Percentiles rank a stretch among this genome's conserved stretches.
Evolutionary conservation across 2,329 filamentous ascomycete species (phyloP).

Genomic region (Ophiostoma triangulosporum): DNA sequence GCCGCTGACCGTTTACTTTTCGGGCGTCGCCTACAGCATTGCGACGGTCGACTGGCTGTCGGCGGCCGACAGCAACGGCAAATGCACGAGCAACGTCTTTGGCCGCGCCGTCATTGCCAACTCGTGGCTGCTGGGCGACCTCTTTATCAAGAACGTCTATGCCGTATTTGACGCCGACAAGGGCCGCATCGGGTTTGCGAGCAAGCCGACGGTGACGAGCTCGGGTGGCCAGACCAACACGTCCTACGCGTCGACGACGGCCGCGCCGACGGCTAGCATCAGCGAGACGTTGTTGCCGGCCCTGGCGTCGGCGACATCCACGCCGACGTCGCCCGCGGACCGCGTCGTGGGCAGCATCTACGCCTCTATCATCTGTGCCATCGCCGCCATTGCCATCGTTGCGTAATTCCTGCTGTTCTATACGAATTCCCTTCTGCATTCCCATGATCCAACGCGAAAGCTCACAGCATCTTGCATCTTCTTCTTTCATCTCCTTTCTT

Average conservation of each 20-base stretch:
- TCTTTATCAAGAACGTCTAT: slow-evolving; percentile 85
- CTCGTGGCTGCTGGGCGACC: slow-evolving; percentile 71
- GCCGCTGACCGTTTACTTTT: slow-evolving; percentile 52
- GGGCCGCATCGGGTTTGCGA: slow-evolving; percentile 32
- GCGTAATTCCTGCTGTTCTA: slow-evolving; percentile 9
- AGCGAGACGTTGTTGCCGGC: slow-evolving; percentile 16
- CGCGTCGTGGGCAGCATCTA: slow-evolving; percentile 14
- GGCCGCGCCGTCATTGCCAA: slow-evolving; percentile 52
- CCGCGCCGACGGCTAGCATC: not conserved
- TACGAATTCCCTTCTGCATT: not conserved
- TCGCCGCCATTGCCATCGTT: slow-evolving; percentile 16
- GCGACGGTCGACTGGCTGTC: slow-evolving; percentile 59
- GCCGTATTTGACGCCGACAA: slow-evolving; percentile 68
- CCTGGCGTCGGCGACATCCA: slow-evolving; percentile 15
- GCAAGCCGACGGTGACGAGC: not conserved
- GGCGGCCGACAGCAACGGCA: slow-evolving; percentile 23
- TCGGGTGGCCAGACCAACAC: slow-evolving; percentile 1
- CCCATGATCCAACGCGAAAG: not conserved
- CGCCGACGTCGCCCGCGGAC: slow-evolving; percentile 15
- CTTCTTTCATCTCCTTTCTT: not conserved
- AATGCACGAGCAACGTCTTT: slow-evolving; percentile 60
- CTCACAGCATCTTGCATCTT: not conserved
- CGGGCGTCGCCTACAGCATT: slow-evolving; percentile 51
- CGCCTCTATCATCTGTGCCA: slow-evolving; percentile 15
- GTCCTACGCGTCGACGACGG: slow-evolving; percentile 9